These are phyloP conservation scores for Daldinia decipiens DNA, from an alignment of 495 filamentous ascomycete species.

Conservation along the genomic window DNA sequence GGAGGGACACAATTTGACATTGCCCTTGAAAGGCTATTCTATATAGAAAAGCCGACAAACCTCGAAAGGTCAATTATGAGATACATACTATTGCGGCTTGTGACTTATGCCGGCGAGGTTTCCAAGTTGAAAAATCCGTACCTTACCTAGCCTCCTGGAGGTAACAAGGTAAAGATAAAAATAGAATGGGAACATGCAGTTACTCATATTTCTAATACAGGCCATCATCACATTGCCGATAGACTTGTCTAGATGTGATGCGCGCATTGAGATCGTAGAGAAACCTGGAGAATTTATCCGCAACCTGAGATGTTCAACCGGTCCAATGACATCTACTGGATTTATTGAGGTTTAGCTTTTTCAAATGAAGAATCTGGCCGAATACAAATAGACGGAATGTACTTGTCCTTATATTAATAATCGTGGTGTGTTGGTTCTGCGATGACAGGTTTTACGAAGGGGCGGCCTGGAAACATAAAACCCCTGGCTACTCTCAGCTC, in stretches of 20 bases:
- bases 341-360: slow-evolving; percentile 35
- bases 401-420: slow-evolving; percentile 27
- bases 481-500: slow-evolving; percentile 22
- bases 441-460: not conserved
- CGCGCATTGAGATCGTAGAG: slow-evolving; percentile 27
- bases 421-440: slow-evolving; percentile 4
- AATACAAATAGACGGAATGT: slow-evolving; percentile 38
- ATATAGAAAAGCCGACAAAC: not conserved
- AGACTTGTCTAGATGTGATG: slow-evolving; percentile 9
- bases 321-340: slow-evolving; percentile 36
- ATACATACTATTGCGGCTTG: not conserved
- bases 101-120: not conserved
- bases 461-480: slow-evolving; percentile 32
- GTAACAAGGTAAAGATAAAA: slow-evolving; percentile 16
- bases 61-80: not conserved
- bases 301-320: slow-evolving; percentile 29
- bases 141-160: not conserved
- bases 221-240: slow-evolving; percentile 33
- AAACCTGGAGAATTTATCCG: slow-evolving; percentile 49
- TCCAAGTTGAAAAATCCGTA: slow-evolving; percentile 7
- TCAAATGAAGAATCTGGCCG: slow-evolving; percentile 38
- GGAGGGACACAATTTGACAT: not conserved
- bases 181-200: slow-evolving; percentile 11
- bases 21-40: not conserved
- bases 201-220: not conserved